A percentile compares a stretch with the other conserved stretches of the same genome.
These are phyloP conservation scores for Phytomonas serpens DNA, from an alignment of 208 protist genomes.

Conservation along the genomic window DNA sequence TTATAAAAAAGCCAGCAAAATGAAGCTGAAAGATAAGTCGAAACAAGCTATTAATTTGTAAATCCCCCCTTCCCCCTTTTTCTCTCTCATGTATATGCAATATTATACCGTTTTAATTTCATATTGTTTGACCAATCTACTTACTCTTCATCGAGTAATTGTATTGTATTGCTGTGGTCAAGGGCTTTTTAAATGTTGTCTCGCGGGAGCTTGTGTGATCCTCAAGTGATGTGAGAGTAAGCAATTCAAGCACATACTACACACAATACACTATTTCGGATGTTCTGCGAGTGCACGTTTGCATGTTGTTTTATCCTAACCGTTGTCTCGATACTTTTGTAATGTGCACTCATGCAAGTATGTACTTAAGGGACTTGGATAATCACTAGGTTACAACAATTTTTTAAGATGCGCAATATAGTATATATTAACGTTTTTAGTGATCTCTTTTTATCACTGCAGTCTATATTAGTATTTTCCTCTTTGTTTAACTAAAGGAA, in stretches of 20 bases:
- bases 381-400: background rate
- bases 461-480: constrained; percentile 8
- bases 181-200: background rate
- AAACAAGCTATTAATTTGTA: background rate
- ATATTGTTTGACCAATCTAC: background rate
- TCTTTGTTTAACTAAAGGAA: constrained; percentile 6
- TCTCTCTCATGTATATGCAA: constrained; percentile 2
- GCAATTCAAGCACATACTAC: background rate
- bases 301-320: constrained; percentile 8
- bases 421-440: constrained; percentile 5
- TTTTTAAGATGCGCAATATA: background rate
- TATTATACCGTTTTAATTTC: constrained; percentile 2
- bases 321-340: constrained; percentile 3
- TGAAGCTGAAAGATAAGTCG: constrained; percentile 1
- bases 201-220: background rate
- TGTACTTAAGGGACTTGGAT: background rate
- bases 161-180: background rate
- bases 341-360: background rate
- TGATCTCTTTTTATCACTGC: constrained; percentile 19
- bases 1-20: constrained; percentile 32
- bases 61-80: constrained; percentile 9
- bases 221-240: background rate
- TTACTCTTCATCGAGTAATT: background rate
- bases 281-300: background rate
- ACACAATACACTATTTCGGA: background rate